These are phyloP conservation scores for Penicillium steckii DNA, from an alignment of 495 filamentous ascomycete species.

Conservation along the genomic window DNA sequence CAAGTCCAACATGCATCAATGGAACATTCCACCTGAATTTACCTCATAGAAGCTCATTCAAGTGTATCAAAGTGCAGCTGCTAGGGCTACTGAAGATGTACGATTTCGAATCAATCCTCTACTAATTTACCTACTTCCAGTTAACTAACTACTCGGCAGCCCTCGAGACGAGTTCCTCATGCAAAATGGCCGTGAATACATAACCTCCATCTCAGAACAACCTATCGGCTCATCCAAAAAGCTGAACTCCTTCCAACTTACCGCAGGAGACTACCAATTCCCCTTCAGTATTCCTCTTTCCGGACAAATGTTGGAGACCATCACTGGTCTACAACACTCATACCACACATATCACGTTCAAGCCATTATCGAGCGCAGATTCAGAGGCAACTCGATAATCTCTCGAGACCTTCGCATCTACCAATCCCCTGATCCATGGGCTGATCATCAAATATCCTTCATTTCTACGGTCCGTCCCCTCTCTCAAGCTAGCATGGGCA, in stretches of 20 bases:
- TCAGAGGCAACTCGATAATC: neutral
- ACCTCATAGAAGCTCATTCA: slow-evolving; percentile 3
- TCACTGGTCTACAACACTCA: slow-evolving; percentile 13
- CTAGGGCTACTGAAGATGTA: slow-evolving; percentile 18
- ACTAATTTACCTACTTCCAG: neutral
- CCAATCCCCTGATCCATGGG: slow-evolving; percentile 1
- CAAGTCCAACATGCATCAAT: slow-evolving; percentile 5
- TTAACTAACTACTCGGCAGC: neutral
- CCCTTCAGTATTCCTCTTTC: slow-evolving; percentile 21
- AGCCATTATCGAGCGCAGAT: slow-evolving; percentile 11
- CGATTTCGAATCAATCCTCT: neutral
- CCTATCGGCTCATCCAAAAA: slow-evolving; percentile 17
- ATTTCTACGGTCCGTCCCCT: slow-evolving; percentile 4
- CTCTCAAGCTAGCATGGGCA: neutral
- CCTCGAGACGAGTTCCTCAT: neutral
- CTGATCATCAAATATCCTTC: slow-evolving; percentile 1
- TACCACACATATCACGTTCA: slow-evolving; percentile 26
- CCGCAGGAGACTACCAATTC: slow-evolving; percentile 25
- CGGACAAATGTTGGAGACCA: slow-evolving; percentile 11
- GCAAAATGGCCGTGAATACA: slow-evolving; percentile 3
- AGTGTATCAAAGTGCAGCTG: slow-evolving; percentile 16
- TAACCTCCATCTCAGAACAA: slow-evolving; percentile 14
- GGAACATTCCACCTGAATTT: slow-evolving; percentile 15
- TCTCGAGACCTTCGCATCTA: slow-evolving; percentile 12
- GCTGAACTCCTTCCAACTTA: slow-evolving; percentile 18